phyloP scores from a whole-genome alignment of 2,329 filamentous ascomycete species.

The Mycosphaerella arachidis region DNA sequence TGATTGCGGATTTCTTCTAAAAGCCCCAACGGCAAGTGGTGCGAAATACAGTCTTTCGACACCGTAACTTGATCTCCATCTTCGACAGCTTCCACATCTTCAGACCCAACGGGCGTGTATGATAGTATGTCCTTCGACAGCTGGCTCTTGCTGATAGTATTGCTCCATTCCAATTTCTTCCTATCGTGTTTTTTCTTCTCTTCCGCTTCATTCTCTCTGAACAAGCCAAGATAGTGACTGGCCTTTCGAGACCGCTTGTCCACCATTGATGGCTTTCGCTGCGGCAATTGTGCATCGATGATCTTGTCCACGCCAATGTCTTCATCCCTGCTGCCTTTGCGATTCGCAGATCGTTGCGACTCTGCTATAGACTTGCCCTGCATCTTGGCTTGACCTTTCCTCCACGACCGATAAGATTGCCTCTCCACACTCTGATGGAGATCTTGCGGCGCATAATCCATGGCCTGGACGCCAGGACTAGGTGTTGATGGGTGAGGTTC shows the following conservation, averaged over 20 bases:
- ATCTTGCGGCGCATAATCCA: constrained; percentile 14
- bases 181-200: constrained; percentile 50
- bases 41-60: constrained; percentile 29
- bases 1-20: constrained; percentile 56
- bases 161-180: constrained; percentile 36
- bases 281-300: constrained; percentile 59
- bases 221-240: constrained; percentile 61
- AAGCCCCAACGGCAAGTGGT: constrained; percentile 46
- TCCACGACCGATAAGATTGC: constrained; percentile 46
- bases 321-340: constrained; percentile 22
- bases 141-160: constrained; percentile 13
- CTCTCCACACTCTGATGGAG: constrained; percentile 38
- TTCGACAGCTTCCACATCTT: constrained; percentile 32
- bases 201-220: constrained; percentile 57
- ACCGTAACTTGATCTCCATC: constrained; percentile 23
- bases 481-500: constrained; percentile 21
- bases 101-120: constrained; percentile 25
- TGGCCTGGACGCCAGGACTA: constrained; percentile 5
- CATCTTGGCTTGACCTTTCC: constrained; percentile 44
- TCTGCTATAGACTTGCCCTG: constrained; percentile 36
- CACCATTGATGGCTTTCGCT: constrained; percentile 48
- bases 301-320: constrained; percentile 52
- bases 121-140: constrained; percentile 13
- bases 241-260: constrained; percentile 61
- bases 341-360: constrained; percentile 29